A percentile compares a stretch with the other conserved stretches of the same genome.
phyloP scores from a whole-genome alignment of 768 basidiomycete species.

The Lentinula sp. region DNA sequence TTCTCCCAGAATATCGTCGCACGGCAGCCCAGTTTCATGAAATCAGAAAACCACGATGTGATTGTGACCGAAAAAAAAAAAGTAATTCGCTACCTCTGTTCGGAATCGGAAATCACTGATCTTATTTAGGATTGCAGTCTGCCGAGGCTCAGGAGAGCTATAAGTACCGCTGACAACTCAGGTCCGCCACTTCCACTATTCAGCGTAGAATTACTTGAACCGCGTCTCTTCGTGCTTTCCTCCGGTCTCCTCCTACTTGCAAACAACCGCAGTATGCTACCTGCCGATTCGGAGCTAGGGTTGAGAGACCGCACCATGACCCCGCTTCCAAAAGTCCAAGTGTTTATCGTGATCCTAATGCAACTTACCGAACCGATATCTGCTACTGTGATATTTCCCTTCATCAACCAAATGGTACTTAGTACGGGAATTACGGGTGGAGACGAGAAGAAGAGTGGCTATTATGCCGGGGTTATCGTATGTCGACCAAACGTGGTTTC shows the following conservation, averaged over 20 bases:
- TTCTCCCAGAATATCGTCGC: neutral
- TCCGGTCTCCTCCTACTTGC: neutral
- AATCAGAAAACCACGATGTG: neutral
- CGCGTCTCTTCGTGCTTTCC: no score
- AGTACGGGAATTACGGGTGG: constrained; percentile 29
- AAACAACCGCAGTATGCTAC: neutral
- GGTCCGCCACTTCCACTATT: neutral
- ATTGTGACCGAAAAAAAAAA: neutral
- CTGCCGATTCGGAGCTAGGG: neutral
- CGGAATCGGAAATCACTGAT: neutral
- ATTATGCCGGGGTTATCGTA: constrained; percentile 36
- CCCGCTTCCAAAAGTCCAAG: constrained; percentile 24
- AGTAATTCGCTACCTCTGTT: neutral
- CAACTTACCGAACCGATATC: constrained; percentile 30
- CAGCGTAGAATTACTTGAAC: neutral
- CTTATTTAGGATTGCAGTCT: neutral
- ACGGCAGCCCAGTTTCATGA: neutral
- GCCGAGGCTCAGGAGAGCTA: neutral
- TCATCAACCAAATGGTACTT: constrained; percentile 30
- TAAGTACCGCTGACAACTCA: neutral
- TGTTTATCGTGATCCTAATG: constrained; percentile 23
- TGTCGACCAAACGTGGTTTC: constrained; percentile 7
- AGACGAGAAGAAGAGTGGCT: constrained; percentile 31
- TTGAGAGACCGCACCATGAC: constrained; percentile 7
- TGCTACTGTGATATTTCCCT: constrained; percentile 32